Evolutionary conservation across 306 rosid species (phyloP).

Genomic region (Trichosanthes cucumerina): DNA sequence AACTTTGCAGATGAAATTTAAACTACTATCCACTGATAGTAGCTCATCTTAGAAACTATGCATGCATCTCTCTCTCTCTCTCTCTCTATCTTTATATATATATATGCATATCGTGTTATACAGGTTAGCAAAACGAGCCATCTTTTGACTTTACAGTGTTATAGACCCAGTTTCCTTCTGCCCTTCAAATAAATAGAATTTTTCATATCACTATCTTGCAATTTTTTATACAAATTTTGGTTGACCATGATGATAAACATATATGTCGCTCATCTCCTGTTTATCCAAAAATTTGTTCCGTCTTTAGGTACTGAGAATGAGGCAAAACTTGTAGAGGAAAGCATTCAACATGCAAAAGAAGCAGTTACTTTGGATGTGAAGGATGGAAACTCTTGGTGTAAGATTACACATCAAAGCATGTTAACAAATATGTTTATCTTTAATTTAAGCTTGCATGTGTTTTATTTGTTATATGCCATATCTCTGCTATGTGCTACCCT

Average conservation of each 20-base stretch:
- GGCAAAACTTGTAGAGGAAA: conserved; percentile 82
- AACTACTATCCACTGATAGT: not conserved
- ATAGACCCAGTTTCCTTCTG: not conserved
- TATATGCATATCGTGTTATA: not conserved
- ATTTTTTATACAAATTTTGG: not conserved
- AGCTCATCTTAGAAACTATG: not conserved
- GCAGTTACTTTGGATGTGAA: conserved; percentile 87
- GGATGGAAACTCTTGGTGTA: conserved; percentile 97
- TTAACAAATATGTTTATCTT: not conserved
- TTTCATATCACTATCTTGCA: not conserved
- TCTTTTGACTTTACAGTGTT: not conserved
- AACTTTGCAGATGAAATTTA: not conserved
- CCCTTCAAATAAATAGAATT: not conserved
- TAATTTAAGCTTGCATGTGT: not conserved
- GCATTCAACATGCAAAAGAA: conserved; percentile 87
- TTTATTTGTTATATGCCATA: not conserved
- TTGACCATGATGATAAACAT: not conserved
- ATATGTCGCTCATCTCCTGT: not conserved
- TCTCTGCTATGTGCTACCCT: not conserved
- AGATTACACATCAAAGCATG: conserved; percentile 20
- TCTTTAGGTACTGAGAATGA: conserved; percentile 66
- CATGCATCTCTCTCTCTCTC: not conserved
- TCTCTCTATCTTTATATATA: not conserved
- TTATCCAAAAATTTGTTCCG: conserved; percentile 10
- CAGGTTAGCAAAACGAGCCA: not conserved